Conservation (phyloP, 345 rosid genomes). For the Dovyalis caffra region DNA sequence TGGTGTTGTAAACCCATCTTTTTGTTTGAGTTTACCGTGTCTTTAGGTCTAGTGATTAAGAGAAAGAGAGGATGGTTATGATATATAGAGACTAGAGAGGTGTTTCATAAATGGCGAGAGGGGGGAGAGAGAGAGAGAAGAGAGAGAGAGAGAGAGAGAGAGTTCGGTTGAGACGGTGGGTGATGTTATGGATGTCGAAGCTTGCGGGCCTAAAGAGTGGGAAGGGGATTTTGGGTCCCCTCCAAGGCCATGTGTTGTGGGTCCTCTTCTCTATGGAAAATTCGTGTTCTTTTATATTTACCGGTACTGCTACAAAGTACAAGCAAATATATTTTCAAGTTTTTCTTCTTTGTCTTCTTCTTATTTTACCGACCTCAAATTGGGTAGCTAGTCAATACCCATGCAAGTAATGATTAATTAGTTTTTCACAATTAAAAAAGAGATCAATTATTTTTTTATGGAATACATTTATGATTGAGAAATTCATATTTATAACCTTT, state of each 20-base stretch:
- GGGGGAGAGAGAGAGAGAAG: background rate
- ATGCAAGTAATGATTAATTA: background rate
- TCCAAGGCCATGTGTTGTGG: slow-evolving; percentile 18
- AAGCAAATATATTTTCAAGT: background rate
- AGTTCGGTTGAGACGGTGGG: background rate
- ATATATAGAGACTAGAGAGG: background rate
- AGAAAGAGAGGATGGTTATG: background rate
- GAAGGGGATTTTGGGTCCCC: background rate
- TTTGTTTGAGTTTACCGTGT: background rate
- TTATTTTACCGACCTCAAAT: background rate
- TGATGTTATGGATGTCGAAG: background rate
- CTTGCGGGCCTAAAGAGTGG: slow-evolving; percentile 3
- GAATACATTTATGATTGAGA: background rate
- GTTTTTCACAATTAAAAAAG: background rate
- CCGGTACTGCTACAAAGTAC: no score
- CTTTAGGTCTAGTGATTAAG: background rate
- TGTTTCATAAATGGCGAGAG: background rate
- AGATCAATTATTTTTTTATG: background rate
- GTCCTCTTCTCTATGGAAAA: background rate
- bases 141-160: background rate
- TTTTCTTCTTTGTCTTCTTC: background rate
- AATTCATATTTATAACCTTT: background rate
- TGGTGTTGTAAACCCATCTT: slow-evolving; percentile 73
- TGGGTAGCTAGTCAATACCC: background rate
- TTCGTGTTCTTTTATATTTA: background rate